Evolutionary conservation across 2,329 filamentous ascomycete genomes (phyloP).

Genomic region (Lachnellula occidentalis): DNA sequence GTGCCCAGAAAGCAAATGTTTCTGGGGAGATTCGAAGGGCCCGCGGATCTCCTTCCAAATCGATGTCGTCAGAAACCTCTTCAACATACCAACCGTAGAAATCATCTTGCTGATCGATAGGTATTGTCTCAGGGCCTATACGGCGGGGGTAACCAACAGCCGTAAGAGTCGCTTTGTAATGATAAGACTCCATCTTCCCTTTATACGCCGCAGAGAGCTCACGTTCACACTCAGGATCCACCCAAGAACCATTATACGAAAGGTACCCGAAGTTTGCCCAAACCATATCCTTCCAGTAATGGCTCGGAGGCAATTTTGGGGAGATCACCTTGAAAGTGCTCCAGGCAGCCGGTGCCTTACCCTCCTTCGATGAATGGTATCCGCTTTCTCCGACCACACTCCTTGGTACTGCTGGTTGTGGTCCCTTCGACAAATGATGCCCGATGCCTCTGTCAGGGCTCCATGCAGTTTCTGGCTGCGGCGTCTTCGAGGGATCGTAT

Average conservation of each 20-base stretch:
- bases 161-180: conserved; percentile 1
- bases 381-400: too few relatives aligned
- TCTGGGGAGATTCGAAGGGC: conserved; percentile 37
- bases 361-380: too few relatives aligned
- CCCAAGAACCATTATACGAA: conserved; percentile 20
- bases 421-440: too few relatives aligned
- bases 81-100: conserved; percentile 20
- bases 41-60: conserved; percentile 37
- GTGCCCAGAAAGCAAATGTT: conserved; percentile 39
- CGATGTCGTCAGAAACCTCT: conserved; percentile 37
- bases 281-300: conserved; percentile 19
- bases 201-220: conserved; percentile 18
- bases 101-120: conserved; percentile 9
- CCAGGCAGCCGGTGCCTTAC: too few relatives aligned
- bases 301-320: conserved; percentile 11
- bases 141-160: conserved; percentile 4
- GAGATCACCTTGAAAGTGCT: too few relatives aligned
- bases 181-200: not conserved
- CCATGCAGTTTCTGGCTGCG: too few relatives aligned
- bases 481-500: too few relatives aligned
- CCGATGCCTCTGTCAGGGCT: too few relatives aligned
- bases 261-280: conserved; percentile 27
- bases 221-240: conserved; percentile 27
- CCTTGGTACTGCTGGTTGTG: too few relatives aligned
- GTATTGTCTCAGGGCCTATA: conserved; percentile 15